A percentile compares a stretch with the other conserved stretches of the same genome.
phyloP scores from a whole-genome alignment of 1,284 basidiomycete species.

The Grifola frondosa region DNA sequence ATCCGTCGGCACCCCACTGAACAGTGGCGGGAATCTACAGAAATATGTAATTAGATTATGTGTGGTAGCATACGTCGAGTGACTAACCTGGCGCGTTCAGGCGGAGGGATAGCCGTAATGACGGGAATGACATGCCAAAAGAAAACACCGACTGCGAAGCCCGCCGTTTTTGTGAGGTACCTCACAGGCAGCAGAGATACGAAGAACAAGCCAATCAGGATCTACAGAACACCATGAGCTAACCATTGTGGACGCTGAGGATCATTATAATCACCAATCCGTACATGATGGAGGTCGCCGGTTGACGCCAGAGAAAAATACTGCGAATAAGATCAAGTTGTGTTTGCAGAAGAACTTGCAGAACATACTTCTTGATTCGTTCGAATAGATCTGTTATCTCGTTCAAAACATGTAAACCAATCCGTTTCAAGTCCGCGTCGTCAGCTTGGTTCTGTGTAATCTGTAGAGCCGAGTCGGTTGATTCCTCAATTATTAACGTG shows the following conservation, averaged over 20 bases:
- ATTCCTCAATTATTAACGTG: constrained; percentile 30
- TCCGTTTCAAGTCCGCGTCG: constrained; percentile 46
- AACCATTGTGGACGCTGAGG: too few species aligned
- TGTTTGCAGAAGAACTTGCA: not conserved
- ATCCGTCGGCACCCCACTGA: constrained; percentile 60
- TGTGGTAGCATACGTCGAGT: not conserved
- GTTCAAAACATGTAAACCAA: constrained; percentile 41
- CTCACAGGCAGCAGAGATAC: constrained; percentile 47
- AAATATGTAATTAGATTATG: constrained; percentile 4
- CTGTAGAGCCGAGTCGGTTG: constrained; percentile 22
- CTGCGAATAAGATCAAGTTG: constrained; percentile 33
- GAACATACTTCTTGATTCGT: constrained; percentile 61
- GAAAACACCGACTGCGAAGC: constrained; percentile 45
- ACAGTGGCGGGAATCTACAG: constrained; percentile 41
- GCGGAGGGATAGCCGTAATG: constrained; percentile 46
- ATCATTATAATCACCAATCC: constrained; percentile 38
- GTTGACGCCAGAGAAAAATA: constrained; percentile 62
- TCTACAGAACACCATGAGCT: constrained; percentile 28
- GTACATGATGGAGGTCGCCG: constrained; percentile 48
- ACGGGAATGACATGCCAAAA: constrained; percentile 70
- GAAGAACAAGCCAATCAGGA: constrained; percentile 38
- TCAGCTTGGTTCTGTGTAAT: constrained; percentile 29
- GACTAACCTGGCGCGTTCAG: constrained; percentile 46
- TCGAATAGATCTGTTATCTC: constrained; percentile 64
- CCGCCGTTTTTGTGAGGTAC: constrained; percentile 48